Conservation (phyloP, 495 filamentous ascomycete genomes). For the Annulohypoxylon nitens region DNA sequence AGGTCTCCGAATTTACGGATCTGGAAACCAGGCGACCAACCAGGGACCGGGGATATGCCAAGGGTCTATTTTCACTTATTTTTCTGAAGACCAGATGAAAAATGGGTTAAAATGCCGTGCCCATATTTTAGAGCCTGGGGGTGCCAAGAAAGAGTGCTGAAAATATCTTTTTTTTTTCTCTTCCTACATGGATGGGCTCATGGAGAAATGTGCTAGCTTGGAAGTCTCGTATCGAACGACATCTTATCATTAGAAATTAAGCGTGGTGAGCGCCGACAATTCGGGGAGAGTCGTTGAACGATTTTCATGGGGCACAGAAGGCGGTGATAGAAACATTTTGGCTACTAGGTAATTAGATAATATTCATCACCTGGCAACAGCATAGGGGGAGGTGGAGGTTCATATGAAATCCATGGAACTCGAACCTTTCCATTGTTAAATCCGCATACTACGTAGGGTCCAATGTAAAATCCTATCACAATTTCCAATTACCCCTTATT, state of each 20-base stretch:
- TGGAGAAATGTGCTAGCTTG: constrained; percentile 10
- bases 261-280: constrained; percentile 15
- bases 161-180: constrained; percentile 5
- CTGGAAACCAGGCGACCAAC: constrained; percentile 40
- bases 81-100: constrained; percentile 19
- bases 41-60: constrained; percentile 10
- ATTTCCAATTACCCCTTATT: constrained; percentile 11
- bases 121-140: constrained; percentile 33
- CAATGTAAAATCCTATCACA: constrained; percentile 1
- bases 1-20: constrained; percentile 23
- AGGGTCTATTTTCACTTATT: constrained; percentile 3
- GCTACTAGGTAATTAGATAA: not conserved
- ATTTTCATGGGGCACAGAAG: constrained; percentile 2
- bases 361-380: not conserved
- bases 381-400: constrained; percentile 7
- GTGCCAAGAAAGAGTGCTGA: constrained; percentile 10
- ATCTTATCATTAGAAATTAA: constrained; percentile 26
- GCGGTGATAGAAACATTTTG: constrained; percentile 1
- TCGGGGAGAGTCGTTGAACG: constrained; percentile 2
- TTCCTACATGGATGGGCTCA: constrained; percentile 34
- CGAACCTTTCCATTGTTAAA: constrained; percentile 2
- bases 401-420: constrained; percentile 1
- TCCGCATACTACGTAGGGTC: constrained; percentile 4
- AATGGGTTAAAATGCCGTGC: constrained; percentile 31
- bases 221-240: constrained; percentile 30